Conservation (phyloP, 306 rosid genomes). For the Inga leiocalycina region DNA sequence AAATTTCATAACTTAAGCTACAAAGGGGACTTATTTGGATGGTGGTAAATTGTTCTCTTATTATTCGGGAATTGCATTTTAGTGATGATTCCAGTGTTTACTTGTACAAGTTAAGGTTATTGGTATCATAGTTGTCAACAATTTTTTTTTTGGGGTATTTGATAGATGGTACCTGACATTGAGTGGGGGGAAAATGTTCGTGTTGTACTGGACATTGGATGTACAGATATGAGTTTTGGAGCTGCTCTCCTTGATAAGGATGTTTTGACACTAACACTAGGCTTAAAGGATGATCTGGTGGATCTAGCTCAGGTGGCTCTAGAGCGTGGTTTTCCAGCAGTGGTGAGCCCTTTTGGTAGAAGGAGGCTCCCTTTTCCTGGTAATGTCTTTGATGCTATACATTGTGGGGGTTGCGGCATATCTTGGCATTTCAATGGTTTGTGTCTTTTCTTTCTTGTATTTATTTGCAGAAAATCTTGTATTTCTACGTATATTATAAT, state of each 20-base stretch:
- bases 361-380: conserved; percentile 96
- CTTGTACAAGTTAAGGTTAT: conserved; percentile 24
- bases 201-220: conserved; percentile 79
- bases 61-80: conserved; percentile 7
- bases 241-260: conserved; percentile 78
- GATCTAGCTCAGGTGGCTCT: conserved; percentile 90
- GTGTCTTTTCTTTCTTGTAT: conserved; percentile 12
- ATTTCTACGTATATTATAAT: not conserved
- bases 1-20: not conserved
- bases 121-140: conserved; percentile 17
- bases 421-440: conserved; percentile 88
- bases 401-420: conserved; percentile 77
- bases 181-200: conserved; percentile 97
- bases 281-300: conserved; percentile 86
- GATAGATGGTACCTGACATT: conserved; percentile 96
- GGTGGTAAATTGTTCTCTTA: not conserved
- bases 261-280: conserved; percentile 76
- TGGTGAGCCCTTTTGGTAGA: conserved; percentile 70
- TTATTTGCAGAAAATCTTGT: conserved; percentile 21
- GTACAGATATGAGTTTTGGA: conserved; percentile 74
- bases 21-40: not conserved
- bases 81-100: not conserved
- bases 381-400: conserved; percentile 81
- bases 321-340: conserved; percentile 85
- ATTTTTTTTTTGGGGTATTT: conserved; percentile 37